These are phyloP conservation scores for Euptelea pleiosperma DNA, from an alignment of 164 flowering plant genomes.

Conservation along the genomic window DNA sequence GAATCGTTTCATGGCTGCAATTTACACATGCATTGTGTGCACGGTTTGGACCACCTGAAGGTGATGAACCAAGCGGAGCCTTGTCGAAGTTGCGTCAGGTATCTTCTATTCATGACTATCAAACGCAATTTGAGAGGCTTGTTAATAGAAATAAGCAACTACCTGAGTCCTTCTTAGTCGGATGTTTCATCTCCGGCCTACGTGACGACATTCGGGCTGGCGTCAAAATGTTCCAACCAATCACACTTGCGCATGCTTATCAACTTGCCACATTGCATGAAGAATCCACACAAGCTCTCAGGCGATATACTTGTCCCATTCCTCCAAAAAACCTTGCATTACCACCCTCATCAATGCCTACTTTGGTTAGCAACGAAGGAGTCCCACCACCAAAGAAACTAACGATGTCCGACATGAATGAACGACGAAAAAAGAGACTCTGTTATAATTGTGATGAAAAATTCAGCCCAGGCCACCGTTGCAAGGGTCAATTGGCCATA, in stretches of 20 bases:
- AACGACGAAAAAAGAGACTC: background rate
- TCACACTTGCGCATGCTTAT: background rate
- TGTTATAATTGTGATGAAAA: background rate
- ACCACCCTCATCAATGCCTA: background rate
- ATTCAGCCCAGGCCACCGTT: too few species aligned
- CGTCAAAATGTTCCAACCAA: background rate
- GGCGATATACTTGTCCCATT: background rate
- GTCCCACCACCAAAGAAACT: background rate
- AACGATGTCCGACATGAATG: background rate
- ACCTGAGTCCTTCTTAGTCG: background rate
- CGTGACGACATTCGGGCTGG: background rate
- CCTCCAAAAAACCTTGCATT: background rate
- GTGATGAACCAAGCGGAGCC: background rate
- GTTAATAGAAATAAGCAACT: background rate
- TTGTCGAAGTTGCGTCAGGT: background rate
- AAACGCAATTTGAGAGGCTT: background rate
- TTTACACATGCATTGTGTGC: too few species aligned
- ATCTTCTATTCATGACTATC: background rate
- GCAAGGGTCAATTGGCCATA: background rate
- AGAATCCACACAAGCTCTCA: background rate
- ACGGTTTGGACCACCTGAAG: too few species aligned
- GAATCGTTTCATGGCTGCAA: too few species aligned
- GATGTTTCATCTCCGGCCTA: background rate
- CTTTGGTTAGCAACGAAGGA: background rate
- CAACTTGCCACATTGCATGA: background rate